These are phyloP conservation scores for Physcia stellaris DNA, from an alignment of 495 filamentous ascomycete genomes.

Conservation along the genomic window DNA sequence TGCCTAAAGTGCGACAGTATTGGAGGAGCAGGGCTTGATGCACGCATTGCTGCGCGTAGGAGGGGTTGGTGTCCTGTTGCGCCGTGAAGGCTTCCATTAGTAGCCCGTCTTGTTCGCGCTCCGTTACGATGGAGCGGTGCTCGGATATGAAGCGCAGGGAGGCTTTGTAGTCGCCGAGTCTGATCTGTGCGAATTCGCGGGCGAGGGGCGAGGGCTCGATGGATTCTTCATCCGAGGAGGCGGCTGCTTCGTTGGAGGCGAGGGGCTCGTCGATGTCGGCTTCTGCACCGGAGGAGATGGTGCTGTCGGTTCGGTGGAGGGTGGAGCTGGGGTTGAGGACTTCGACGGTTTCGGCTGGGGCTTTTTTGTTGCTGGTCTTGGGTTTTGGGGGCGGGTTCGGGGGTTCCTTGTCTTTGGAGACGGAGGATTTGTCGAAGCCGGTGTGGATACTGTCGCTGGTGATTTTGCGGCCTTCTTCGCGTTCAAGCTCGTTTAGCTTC, in stretches of 20 bases:
- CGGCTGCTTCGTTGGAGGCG: conserved; percentile 25
- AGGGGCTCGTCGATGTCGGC: conserved; percentile 42
- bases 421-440: conserved; percentile 76
- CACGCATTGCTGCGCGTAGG: conserved; percentile 75
- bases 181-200: conserved; percentile 66
- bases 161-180: conserved; percentile 55
- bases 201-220: conserved; percentile 64
- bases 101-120: conserved; percentile 83
- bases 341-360: conserved; percentile 47
- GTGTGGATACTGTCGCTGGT: conserved; percentile 84
- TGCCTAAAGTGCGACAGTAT: conserved; percentile 81
- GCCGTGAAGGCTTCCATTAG: conserved; percentile 83
- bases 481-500: conserved; percentile 71
- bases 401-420: conserved; percentile 47
- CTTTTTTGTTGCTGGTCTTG: conserved; percentile 20
- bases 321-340: conserved; percentile 60
- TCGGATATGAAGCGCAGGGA: conserved; percentile 59
- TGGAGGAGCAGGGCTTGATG: conserved; percentile 87
- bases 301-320: conserved; percentile 20
- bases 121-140: conserved; percentile 64
- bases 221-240: conserved; percentile 48
- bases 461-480: conserved; percentile 78
- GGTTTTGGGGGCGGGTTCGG: conserved; percentile 18
- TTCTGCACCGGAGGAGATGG: conserved; percentile 42
- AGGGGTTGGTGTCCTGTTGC: conserved; percentile 58